A percentile compares a stretch with the other conserved stretches of the same genome.
These are phyloP conservation scores for Populus hybrid DNA, from an alignment of 441 rosid species.

Conservation along the genomic window DNA sequence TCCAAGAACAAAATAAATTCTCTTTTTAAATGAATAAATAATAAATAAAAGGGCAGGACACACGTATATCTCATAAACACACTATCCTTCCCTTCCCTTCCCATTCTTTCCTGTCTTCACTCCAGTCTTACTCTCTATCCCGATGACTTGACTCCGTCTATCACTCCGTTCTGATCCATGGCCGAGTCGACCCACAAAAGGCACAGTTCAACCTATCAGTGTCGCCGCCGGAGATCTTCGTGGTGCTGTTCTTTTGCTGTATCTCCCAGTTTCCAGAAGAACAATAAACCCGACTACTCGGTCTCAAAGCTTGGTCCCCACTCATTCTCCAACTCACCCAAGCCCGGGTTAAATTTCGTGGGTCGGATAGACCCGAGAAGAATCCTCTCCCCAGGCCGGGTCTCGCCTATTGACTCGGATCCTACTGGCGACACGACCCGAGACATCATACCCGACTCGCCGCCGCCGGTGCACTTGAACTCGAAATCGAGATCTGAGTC, in stretches of 20 bases:
- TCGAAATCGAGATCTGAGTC: slow-evolving; percentile 44
- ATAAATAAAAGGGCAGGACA: background rate
- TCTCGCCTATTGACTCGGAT: slow-evolving; percentile 83
- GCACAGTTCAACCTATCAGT: background rate
- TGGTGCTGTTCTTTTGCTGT: slow-evolving; percentile 78
- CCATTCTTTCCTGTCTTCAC: background rate
- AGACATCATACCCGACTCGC: slow-evolving; percentile 24
- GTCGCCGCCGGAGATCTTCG: background rate
- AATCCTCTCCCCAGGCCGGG: slow-evolving; percentile 88
- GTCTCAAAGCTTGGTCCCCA: slow-evolving; percentile 33
- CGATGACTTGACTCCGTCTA: background rate
- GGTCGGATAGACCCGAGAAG: slow-evolving; percentile 78
- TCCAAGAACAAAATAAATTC: background rate
- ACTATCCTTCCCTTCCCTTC: background rate
- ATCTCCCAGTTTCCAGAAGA: slow-evolving; percentile 39
- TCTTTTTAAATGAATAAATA: background rate
- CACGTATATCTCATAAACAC: background rate
- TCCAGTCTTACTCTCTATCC: background rate
- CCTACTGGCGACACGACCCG: slow-evolving; percentile 25
- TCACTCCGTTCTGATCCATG: slow-evolving; percentile 21
- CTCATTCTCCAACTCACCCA: slow-evolving; percentile 56
- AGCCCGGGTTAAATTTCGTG: slow-evolving; percentile 52
- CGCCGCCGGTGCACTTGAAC: slow-evolving; percentile 21
- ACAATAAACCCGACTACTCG: slow-evolving; percentile 30
- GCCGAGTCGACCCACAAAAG: background rate